Evolutionary conservation across 768 basidiomycete genomes (phyloP), one percentile per base, ranked within the genome.

Genomic region (Boletus reticuloceps): DNA sequence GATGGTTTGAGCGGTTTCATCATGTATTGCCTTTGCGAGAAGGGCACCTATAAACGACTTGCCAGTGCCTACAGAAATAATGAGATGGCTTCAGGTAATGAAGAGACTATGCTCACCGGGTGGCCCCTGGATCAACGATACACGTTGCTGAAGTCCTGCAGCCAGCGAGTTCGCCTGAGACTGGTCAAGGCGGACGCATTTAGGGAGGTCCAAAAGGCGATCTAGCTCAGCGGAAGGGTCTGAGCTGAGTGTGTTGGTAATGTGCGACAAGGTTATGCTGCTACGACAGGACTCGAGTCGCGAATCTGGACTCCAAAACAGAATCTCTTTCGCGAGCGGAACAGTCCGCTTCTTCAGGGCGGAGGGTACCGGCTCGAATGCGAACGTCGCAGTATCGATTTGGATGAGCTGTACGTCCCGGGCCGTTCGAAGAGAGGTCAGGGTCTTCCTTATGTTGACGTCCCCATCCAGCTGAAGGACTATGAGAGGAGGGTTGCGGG

Each of bases 21-120:
- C 77, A 43, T 86, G 78, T 11, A 87, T 65, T 4, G 76, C 68
- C 53, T 86, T 88, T 0, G 84, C 83, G 1, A 87, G 68, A 1
- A 88, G 70, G 1, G 82, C 80, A 1, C 87, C 86, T 41, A 88
- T 82, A 61, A 87, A 87, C 0, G 85, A 86, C 59, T 88, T 89
- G 1, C 87, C 86, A 0, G 87, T 89, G 1, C 87, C 86, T 88
- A 20, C 2, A 5, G 7, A 12, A 41, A 44, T 9, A 11, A 10
- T 61, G n/a, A 64, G 38, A 46, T 13, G 2, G 2, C 1, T 38
- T 25, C 8, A 16, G 14, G 8, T 9, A 25, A 12, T 13, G 50
- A 19, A 37, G 19, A 6, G 13, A n/a, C 0, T 2, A 6, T 69
- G 27, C 67, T 34, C 6, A 85, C 86, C 87, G 25, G 86, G 86